Conservation (phyloP, 202 grass and related monocot genomes). For the Digitaria exilis region DNA sequence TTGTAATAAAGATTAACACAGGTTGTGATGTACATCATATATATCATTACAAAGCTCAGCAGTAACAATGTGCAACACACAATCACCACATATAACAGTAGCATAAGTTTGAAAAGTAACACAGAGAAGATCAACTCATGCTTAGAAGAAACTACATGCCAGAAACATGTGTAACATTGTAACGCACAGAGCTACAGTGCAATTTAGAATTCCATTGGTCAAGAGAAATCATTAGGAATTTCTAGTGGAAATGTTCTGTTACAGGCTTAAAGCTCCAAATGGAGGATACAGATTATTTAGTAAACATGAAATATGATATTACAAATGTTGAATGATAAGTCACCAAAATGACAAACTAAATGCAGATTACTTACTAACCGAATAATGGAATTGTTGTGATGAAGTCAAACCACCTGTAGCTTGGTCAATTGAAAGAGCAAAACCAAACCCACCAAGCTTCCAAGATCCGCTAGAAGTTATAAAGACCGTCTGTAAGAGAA, state of each 20-base stretch:
- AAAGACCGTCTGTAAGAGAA: slow-evolving; percentile 76
- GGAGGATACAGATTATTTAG: slow-evolving; percentile 10
- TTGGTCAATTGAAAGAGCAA: slow-evolving; percentile 87
- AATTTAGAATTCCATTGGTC: background rate
- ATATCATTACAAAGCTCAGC: background rate
- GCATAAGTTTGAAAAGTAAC: background rate
- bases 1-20: background rate
- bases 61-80: background rate
- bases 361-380: slow-evolving; percentile 63
- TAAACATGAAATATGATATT: slow-evolving; percentile 16
- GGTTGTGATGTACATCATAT: background rate
- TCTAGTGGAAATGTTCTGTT: background rate
- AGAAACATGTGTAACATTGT: slow-evolving; percentile 5
- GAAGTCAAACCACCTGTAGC: slow-evolving; percentile 73
- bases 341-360: slow-evolving; percentile 13
- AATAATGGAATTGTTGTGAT: slow-evolving; percentile 89
- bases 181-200: background rate
- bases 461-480: slow-evolving; percentile 96
- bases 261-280: background rate
- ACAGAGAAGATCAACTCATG: background rate
- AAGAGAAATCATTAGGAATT: background rate
- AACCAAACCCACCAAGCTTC: slow-evolving; percentile 99
- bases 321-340: background rate
- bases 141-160: slow-evolving; percentile 4
- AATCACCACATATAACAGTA: slow-evolving; percentile 8